Conservation (phyloP, 768 basidiomycete species). For the Trametopsis cervina region DNA sequence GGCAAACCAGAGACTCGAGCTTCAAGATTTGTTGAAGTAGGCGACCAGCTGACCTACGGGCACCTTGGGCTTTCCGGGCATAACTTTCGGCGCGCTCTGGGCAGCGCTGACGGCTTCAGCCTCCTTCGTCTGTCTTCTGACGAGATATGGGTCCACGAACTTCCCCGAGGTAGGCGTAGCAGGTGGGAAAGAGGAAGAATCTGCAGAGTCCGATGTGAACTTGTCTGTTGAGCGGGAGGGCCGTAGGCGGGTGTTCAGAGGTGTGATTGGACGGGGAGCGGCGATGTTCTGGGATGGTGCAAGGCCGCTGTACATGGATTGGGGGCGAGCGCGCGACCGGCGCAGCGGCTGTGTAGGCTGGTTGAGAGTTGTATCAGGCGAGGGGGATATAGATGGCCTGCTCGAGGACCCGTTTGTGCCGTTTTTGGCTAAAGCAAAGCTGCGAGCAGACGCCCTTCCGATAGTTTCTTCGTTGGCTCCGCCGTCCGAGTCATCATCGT, state of each 20-base stretch:
- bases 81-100: constrained; percentile 38
- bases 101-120: constrained; percentile 28
- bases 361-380: constrained; percentile 11
- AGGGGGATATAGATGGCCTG: constrained; percentile 18
- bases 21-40: constrained; percentile 59
- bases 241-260: constrained; percentile 26
- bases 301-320: constrained; percentile 43
- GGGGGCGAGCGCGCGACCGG: constrained; percentile 38
- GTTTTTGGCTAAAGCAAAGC: constrained; percentile 21
- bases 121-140: constrained; percentile 56
- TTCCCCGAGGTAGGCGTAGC: constrained; percentile 31
- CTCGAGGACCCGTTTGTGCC: constrained; percentile 24
- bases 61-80: constrained; percentile 47
- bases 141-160: constrained; percentile 74
- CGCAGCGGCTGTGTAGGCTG: constrained; percentile 19
- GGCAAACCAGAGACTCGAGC: neutral
- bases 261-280: constrained; percentile 22
- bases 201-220: constrained; percentile 9
- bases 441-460: constrained; percentile 39
- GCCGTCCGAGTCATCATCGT: constrained; percentile 29
- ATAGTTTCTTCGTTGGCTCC: constrained; percentile 50
- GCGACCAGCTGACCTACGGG: constrained; percentile 74
- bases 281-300: constrained; percentile 17
- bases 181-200: constrained; percentile 14
- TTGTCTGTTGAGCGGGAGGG: constrained; percentile 30